Conservation (phyloP, 2,329 filamentous ascomycete genomes). For the Phialophora macrospora region DNA sequence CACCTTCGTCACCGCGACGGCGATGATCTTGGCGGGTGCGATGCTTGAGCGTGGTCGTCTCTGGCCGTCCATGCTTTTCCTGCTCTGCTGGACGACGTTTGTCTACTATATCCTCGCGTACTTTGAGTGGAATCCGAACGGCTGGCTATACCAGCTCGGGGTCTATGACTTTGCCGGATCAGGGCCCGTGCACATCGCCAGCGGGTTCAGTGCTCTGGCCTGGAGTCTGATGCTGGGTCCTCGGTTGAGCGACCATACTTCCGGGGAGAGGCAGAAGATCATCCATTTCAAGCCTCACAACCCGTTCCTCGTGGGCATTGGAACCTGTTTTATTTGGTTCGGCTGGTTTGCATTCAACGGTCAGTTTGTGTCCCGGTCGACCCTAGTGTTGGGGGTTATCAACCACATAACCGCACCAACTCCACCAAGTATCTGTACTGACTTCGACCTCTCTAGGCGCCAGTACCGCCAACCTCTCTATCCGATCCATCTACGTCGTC, state of each 20-base stretch:
- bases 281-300: constrained; percentile 66
- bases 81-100: constrained; percentile 72
- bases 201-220: constrained; percentile 71
- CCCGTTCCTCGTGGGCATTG: constrained; percentile 73
- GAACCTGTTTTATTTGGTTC: constrained; percentile 59
- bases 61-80: constrained; percentile 70
- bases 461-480: constrained; percentile 57
- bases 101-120: constrained; percentile 73
- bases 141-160: constrained; percentile 71
- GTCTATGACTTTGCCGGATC: constrained; percentile 76
- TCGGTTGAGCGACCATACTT: constrained; percentile 61
- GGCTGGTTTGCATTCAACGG: constrained; percentile 92
- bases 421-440: neutral
- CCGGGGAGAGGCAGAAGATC: constrained; percentile 53
- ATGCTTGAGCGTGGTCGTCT: constrained; percentile 68
- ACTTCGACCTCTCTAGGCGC: constrained; percentile 42
- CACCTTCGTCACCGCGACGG: constrained; percentile 60
- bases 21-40: constrained; percentile 69
- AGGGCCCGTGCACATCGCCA: constrained; percentile 75
- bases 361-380: constrained; percentile 43
- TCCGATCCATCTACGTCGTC: constrained; percentile 60
- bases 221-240: constrained; percentile 76
- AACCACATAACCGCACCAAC: neutral
- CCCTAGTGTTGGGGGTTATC: neutral
- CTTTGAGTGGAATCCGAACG: constrained; percentile 76